Base-by-base conservation (phyloP, 371 early-diverging fungal species). In the Umbelopsis sp. region DNA sequence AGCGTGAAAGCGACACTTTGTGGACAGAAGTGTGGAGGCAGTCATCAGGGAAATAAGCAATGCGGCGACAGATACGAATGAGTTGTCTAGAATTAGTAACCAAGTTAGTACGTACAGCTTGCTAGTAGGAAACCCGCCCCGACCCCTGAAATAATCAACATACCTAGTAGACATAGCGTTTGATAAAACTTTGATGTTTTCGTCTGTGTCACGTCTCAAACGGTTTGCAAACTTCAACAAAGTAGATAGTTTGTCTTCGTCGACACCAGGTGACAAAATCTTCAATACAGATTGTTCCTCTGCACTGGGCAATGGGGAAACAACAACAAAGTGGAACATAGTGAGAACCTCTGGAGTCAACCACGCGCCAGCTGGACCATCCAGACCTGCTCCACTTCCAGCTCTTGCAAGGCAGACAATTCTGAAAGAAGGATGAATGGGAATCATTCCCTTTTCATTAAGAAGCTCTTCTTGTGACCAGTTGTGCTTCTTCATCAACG, bases 351-450 rank as follows among this genome's bases (percentile, higher is more conserved):
- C 94, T 11, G 91, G 87, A 0, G 87, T 80, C 25, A 93, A 74
- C 94, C 94, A 93, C 4, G 85, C 72, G 12, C 87, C 88, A 38
- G 87, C 80, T 64, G 81, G 80, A 2, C 79, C 76, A 50, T 78
- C 82, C 0, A 68, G 69, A 14, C 79, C 81, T 2, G 74, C 79
- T 63, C 81, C 83, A 1, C 78, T 76, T 25, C 83, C 82, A 22
- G 88, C 87, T 69, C 89, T 77, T 7, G 91, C 93, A 29, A 92
- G 80, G 14, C 91, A 91, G 22, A 94, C 84, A 69, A 94, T 87
- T 24, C 94, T 85, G 83, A 94, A 94, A 1, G 89, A 77, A 9
- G 94, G 92, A 68, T 93, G 90, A 20, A 93, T 87, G 3, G 85
- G 86, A 48, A 88, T 68, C 45, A 93, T 70, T 8, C 83, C 78